These are phyloP conservation scores for Trichoderma reesei DNA, from an alignment of 495 filamentous ascomycete genomes.

Conservation along the genomic window DNA sequence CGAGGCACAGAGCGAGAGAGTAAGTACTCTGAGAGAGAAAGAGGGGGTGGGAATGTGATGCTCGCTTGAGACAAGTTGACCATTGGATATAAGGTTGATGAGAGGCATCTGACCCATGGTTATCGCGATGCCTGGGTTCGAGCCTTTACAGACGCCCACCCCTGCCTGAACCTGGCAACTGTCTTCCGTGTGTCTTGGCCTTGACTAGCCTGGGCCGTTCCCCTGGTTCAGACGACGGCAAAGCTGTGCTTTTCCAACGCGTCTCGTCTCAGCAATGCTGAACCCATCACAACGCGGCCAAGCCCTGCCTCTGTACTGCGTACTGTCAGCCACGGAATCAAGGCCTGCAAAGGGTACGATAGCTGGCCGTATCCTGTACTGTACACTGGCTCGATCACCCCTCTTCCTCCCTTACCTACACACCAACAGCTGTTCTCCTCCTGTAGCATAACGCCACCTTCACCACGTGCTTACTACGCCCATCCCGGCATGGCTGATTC, in stretches of 20 bases:
- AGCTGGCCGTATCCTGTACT: background rate
- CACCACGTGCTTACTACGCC: constrained; percentile 8
- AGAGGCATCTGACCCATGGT: constrained; percentile 5
- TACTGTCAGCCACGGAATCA: no score
- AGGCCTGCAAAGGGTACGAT: no score
- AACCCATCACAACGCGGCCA: background rate
- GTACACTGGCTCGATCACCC: background rate
- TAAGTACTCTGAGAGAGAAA: background rate
- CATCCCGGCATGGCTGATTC: background rate
- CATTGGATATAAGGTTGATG: background rate
- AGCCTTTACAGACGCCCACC: background rate
- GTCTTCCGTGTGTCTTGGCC: constrained; percentile 8
- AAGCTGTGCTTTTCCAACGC: constrained; percentile 2
- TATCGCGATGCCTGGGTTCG: background rate
- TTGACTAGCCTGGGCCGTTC: background rate
- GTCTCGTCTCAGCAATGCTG: constrained; percentile 1
- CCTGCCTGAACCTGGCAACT: background rate
- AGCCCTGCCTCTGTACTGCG: background rate
- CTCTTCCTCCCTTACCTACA: background rate
- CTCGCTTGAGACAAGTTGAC: background rate
- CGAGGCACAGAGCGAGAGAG: background rate
- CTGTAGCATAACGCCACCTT: background rate
- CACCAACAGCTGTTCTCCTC: background rate
- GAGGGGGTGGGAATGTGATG: background rate
- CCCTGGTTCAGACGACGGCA: background rate